phyloP scores from a whole-genome alignment of 2,329 filamentous ascomycete genomes.

The Bipolaris zeicola region DNA sequence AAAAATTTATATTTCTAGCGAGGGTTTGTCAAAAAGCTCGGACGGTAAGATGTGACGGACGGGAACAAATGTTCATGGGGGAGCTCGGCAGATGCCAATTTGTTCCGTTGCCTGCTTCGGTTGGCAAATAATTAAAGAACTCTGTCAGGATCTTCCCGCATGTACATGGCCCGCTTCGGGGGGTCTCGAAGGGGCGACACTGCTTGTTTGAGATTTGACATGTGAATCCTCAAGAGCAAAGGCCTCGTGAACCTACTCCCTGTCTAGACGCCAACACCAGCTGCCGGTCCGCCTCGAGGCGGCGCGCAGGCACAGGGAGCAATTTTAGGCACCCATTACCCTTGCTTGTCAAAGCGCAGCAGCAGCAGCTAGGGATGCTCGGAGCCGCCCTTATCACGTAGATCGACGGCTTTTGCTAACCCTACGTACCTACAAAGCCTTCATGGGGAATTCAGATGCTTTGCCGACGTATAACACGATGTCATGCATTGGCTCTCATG shows the following conservation, averaged over 20 bases:
- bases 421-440: conserved; percentile 7
- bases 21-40: background rate
- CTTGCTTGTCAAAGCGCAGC: background rate
- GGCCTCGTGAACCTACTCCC: background rate
- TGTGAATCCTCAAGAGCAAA: conserved; percentile 1
- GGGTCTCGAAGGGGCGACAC: background rate
- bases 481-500: conserved; percentile 12
- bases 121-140: background rate
- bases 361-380: conserved; percentile 1
- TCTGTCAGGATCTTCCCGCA: background rate
- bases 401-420: conserved; percentile 1
- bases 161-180: background rate
- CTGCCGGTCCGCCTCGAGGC: background rate
- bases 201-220: background rate
- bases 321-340: conserved; percentile 1
- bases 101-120: background rate
- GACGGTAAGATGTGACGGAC: background rate
- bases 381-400: conserved; percentile 3
- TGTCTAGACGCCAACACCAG: background rate
- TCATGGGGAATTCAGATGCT: conserved; percentile 6
- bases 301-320: background rate
- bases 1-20: background rate
- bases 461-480: conserved; percentile 11
- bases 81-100: background rate
- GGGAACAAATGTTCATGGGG: background rate